Percentiles rank a stretch among this genome's conserved stretches.
Conservation (phyloP, 371 early-diverging fungal species). For the Mortierella sp. region DNA sequence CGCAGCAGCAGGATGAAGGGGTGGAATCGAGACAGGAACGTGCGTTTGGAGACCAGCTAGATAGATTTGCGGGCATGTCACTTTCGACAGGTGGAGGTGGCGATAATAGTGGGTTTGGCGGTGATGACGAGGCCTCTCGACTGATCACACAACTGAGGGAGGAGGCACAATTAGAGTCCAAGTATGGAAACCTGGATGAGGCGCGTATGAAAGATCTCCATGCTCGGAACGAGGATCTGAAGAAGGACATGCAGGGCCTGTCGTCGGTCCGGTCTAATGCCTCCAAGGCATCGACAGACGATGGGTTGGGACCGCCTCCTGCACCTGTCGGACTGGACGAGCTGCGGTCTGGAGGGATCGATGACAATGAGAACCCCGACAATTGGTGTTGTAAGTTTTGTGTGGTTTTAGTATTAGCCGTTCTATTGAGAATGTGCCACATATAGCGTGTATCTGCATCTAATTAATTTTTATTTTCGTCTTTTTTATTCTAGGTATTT, state of each 20-base stretch:
- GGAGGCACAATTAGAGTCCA: constrained; percentile 60
- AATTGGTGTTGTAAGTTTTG: constrained; percentile 73
- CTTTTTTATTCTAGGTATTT: constrained; percentile 60
- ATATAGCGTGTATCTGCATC: background rate
- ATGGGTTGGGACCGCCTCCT: constrained; percentile 63
- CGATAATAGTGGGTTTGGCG: background rate
- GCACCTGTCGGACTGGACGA: constrained; percentile 58
- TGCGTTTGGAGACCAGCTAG: constrained; percentile 34
- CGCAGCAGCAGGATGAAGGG: background rate
- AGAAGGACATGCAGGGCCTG: constrained; percentile 34
- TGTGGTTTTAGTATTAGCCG: background rate
- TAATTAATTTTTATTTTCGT: background rate
- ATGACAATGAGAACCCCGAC: constrained; percentile 64
- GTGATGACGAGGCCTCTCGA: constrained; percentile 51
- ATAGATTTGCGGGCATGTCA: constrained; percentile 24
- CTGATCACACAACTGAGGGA: constrained; percentile 59
- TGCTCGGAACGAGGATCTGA: constrained; percentile 57
- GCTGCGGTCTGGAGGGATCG: constrained; percentile 50
- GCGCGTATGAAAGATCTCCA: constrained; percentile 58
- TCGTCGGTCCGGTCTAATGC: constrained; percentile 24
- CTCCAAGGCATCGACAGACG: constrained; percentile 3
- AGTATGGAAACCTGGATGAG: constrained; percentile 58
- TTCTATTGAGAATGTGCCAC: background rate
- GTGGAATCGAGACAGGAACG: constrained; percentile 12
- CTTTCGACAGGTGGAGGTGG: background rate